phyloP scores from a whole-genome alignment of 345 rosid species.

The Eucalyptus viminalis region DNA sequence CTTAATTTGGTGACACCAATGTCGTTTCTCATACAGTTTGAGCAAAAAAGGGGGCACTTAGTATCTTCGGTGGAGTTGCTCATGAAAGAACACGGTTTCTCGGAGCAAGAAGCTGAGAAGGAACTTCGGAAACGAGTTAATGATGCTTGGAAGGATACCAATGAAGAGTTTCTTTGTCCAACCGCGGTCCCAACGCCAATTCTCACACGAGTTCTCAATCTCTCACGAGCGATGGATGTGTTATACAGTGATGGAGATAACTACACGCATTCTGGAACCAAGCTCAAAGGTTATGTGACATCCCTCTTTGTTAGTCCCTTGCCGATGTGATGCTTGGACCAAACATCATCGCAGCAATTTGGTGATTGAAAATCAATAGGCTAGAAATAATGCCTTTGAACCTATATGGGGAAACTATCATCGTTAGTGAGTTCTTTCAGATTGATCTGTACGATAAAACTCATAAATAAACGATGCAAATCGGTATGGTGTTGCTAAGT shows the following conservation, averaged over 20 bases:
- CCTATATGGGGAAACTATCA: not conserved
- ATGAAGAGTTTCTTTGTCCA: conserved; percentile 9
- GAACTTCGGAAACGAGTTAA: not conserved
- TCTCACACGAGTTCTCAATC: not conserved
- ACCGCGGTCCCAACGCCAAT: not conserved
- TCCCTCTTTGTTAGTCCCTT: not conserved
- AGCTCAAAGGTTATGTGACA: not conserved
- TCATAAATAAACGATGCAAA: too few species aligned
- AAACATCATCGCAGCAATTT: not conserved
- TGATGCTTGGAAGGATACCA: conserved; percentile 22
- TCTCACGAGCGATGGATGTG: conserved; percentile 6
- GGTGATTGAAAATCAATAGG: not conserved
- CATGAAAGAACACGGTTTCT: conserved; percentile 6
- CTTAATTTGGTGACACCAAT: not conserved
- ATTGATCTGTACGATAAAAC: too few species aligned
- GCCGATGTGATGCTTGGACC: not conserved
- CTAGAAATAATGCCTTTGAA: not conserved
- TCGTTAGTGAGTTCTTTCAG: too few species aligned
- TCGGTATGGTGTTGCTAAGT: too few species aligned
- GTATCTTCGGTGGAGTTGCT: conserved; percentile 14
- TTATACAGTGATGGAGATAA: conserved; percentile 8
- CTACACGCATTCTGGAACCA: not conserved
- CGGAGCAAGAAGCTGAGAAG: not conserved
- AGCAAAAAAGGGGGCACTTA: not conserved
- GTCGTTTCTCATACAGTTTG: not conserved